phyloP scores from a whole-genome alignment of 1,139 yeast genomes.

The Lizanozyma gosingica region DNA sequence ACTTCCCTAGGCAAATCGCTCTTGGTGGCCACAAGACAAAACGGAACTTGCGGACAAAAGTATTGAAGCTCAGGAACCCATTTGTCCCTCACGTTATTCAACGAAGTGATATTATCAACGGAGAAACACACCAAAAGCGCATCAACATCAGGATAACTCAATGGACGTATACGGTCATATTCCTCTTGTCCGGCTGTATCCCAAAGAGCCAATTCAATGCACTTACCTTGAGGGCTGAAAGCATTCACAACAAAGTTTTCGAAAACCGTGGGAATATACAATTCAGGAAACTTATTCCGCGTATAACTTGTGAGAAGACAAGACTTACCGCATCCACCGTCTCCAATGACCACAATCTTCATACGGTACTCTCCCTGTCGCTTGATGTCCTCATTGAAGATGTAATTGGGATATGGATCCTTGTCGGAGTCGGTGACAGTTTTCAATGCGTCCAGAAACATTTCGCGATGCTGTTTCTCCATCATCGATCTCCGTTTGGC shows the following conservation, averaged over 20 bases:
- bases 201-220: slow-evolving; percentile 74
- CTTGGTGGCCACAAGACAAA: slow-evolving; percentile 72
- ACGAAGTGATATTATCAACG: slow-evolving; percentile 51
- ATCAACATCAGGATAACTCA: slow-evolving; percentile 78
- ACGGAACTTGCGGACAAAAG: slow-evolving; percentile 74
- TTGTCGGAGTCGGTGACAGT: slow-evolving; percentile 31
- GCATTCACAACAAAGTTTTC: slow-evolving; percentile 74
- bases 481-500: slow-evolving; percentile 16
- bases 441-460: slow-evolving; percentile 14
- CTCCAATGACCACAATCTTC: slow-evolving; percentile 85
- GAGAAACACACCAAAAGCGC: slow-evolving; percentile 69
- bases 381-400: slow-evolving; percentile 21
- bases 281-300: slow-evolving; percentile 65
- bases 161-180: slow-evolving; percentile 74
- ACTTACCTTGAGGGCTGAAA: slow-evolving; percentile 42
- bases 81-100: slow-evolving; percentile 66
- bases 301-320: slow-evolving; percentile 77
- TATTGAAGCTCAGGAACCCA: slow-evolving; percentile 87
- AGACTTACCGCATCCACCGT: slow-evolving; percentile 93
- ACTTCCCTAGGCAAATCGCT: slow-evolving; percentile 45
- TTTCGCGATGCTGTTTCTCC: slow-evolving; percentile 13
- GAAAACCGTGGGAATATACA: slow-evolving; percentile 84
- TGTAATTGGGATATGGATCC: slow-evolving; percentile 24
- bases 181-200: slow-evolving; percentile 96
- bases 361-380: slow-evolving; percentile 33